phyloP scores from a whole-genome alignment of 163 green algal genomes.

The Chlamydomonas reinhardtii region DNA sequence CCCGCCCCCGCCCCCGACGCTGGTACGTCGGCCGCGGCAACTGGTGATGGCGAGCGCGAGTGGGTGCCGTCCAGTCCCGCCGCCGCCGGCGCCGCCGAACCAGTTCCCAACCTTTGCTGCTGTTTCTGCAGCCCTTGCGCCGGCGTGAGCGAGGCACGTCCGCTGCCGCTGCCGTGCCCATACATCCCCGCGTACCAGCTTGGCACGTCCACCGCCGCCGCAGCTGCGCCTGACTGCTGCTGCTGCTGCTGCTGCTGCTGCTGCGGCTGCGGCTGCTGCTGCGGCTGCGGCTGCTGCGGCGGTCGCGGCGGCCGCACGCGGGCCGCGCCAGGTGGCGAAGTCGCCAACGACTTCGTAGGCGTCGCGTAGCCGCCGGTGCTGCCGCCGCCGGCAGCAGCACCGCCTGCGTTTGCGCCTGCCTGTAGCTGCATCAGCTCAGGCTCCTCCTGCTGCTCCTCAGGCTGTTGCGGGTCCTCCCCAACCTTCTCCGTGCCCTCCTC shows the following conservation, averaged over 20 bases:
- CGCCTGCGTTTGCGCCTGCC: background rate
- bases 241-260: no score
- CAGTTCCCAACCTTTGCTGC: background rate
- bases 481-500: background rate
- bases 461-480: no score
- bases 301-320: no score
- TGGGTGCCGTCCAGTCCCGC: background rate
- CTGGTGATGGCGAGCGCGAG: background rate
- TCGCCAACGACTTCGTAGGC: background rate
- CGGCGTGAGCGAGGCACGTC: no score
- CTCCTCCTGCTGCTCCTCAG: constrained; percentile 4
- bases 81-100: no score
- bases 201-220: constrained; percentile 6
- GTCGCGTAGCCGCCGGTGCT: constrained; percentile 7
- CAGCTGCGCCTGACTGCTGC: background rate
- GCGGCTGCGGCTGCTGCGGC: no score
- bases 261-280: no score
- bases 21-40: no score
- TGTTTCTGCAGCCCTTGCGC: background rate
- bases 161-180: no score
- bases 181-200: constrained; percentile 20
- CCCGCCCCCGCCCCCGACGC: no score
- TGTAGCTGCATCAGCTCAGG: background rate
- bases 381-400: no score
- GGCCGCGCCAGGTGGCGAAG: no score